Conservation (phyloP, 2,329 filamentous ascomycete genomes). For the Pyrenophora tritici-repentis region DNA sequence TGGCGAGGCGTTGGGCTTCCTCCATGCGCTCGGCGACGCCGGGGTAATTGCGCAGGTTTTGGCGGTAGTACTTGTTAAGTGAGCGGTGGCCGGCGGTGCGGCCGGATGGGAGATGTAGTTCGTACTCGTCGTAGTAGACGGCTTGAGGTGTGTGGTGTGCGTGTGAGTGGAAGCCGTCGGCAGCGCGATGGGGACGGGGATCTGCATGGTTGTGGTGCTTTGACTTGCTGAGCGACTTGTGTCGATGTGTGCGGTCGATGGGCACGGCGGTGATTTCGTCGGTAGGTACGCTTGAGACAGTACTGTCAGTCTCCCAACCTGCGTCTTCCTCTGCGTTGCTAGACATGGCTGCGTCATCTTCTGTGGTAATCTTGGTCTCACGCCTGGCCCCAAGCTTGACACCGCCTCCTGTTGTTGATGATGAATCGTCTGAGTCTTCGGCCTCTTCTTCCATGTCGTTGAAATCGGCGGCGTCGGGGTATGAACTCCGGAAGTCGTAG, state of each 20-base stretch:
- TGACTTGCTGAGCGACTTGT: conserved; percentile 72
- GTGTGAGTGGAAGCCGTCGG: conserved; percentile 80
- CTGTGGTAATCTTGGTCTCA: conserved; percentile 49
- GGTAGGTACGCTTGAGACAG: conserved; percentile 81
- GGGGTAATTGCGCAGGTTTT: conserved; percentile 87
- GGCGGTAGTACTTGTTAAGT: conserved; percentile 83
- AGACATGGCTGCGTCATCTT: conserved; percentile 48
- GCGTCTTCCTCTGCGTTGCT: conserved; percentile 68
- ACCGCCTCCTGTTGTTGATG: conserved; percentile 57
- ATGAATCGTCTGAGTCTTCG: conserved; percentile 53
- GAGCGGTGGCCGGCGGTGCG: conserved; percentile 89
- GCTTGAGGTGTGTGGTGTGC: conserved; percentile 74
- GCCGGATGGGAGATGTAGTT: conserved; percentile 89
- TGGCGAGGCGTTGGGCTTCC: conserved; percentile 58
- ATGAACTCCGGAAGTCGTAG: conserved; percentile 96
- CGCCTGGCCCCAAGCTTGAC: conserved; percentile 72
- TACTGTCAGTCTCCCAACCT: conserved; percentile 95
- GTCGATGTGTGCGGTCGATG: conserved; percentile 73
- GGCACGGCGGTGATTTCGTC: conserved; percentile 81
- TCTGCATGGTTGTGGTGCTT: conserved; percentile 76
- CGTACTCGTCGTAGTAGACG: conserved; percentile 89
- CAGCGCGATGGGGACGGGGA: conserved; percentile 72
- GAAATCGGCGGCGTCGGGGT: conserved; percentile 75
- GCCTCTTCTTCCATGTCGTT: conserved; percentile 54
- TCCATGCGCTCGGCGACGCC: conserved; percentile 75